phyloP scores from a whole-genome alignment of 805 yeast species.

The Tetrapisispora pingtungensis region DNA sequence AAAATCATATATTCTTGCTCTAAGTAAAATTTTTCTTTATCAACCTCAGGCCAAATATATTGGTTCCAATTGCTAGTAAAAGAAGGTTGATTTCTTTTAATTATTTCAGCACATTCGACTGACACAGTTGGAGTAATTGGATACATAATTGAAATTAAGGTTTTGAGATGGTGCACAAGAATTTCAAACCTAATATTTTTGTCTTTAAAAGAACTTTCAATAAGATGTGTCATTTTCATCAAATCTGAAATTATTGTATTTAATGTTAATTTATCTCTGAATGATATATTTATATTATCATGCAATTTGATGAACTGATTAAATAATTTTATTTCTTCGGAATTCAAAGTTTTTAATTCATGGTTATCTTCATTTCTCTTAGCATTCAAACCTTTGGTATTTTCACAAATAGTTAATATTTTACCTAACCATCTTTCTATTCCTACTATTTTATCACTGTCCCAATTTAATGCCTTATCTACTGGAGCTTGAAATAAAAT shows the following conservation, averaged over 20 bases:
- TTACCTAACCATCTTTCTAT: constrained; percentile 76
- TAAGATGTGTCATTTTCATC: constrained; percentile 65
- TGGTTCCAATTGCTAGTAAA: constrained; percentile 10
- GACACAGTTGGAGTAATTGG: constrained; percentile 77
- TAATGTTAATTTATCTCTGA: constrained; percentile 48
- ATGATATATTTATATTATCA: constrained; percentile 46
- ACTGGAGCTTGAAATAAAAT: constrained; percentile 88
- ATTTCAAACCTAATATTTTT: constrained; percentile 32
- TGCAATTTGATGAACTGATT: constrained; percentile 44
- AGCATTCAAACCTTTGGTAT: neutral
- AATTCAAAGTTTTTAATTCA: no score
- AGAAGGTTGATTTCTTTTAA: constrained; percentile 18
- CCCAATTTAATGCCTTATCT: constrained; percentile 77
- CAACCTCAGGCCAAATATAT: constrained; percentile 56
- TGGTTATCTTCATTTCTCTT: no score
- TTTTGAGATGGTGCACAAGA: constrained; percentile 39
- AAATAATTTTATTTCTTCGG: constrained; percentile 45
- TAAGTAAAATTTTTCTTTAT: constrained; percentile 31
- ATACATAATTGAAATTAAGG: constrained; percentile 51
- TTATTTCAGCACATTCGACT: constrained; percentile 69
- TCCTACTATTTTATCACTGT: constrained; percentile 77
- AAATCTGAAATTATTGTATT: constrained; percentile 84
- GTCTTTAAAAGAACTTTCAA: constrained; percentile 33
- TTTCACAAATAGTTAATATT: constrained; percentile 30
- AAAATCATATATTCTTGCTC: constrained; percentile 44